These are phyloP conservation scores for Dactylonectria macrodidyma DNA, from an alignment of 2,329 filamentous ascomycete species.

Conservation along the genomic window DNA sequence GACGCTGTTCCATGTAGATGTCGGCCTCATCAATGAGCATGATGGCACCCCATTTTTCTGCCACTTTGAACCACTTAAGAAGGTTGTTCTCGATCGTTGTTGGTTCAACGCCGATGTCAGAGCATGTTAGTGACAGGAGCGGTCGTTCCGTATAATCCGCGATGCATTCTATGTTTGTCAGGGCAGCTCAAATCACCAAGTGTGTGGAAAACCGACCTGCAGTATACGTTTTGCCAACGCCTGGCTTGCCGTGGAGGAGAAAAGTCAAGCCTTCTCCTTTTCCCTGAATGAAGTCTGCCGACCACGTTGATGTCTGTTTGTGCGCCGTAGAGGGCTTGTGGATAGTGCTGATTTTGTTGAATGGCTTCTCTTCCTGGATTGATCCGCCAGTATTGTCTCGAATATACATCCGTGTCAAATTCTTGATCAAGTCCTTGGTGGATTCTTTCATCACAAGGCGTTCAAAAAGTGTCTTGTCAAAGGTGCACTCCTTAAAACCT, in stretches of 20 bases:
- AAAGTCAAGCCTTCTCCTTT: neutral
- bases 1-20: constrained; percentile 33
- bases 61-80: constrained; percentile 37
- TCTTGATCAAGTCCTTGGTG: neutral
- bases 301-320: neutral
- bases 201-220: constrained; percentile 39
- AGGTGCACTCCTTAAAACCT: neutral
- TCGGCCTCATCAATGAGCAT: constrained; percentile 49
- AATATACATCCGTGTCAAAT: neutral
- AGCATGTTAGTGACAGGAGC: constrained; percentile 50
- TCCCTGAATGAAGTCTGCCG: neutral
- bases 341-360: neutral
- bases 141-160: constrained; percentile 50
- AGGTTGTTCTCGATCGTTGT: constrained; percentile 35
- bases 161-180: constrained; percentile 49
- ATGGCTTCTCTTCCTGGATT: neutral
- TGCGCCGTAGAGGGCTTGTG: neutral
- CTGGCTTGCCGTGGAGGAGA: constrained; percentile 38
- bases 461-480: neutral
- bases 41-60: constrained; percentile 44
- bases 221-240: constrained; percentile 49
- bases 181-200: neutral
- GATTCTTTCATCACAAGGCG: neutral
- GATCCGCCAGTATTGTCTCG: neutral
- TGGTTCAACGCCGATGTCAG: constrained; percentile 39